Conservation (phyloP, 805 yeast species). For the Komagataella mondaviorum region DNA sequence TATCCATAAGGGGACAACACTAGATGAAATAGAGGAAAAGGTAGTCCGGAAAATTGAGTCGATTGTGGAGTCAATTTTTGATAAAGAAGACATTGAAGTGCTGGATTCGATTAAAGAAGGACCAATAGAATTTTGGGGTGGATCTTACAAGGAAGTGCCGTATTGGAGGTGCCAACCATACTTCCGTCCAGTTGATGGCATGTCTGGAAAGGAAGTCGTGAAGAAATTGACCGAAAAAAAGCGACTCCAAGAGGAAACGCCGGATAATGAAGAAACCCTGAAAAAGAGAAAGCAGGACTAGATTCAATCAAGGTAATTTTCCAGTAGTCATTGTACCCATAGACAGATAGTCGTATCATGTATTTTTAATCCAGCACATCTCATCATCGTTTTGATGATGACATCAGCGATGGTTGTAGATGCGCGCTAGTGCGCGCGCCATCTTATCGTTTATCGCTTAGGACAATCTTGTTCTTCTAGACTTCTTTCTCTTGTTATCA, state of each 20-base stretch:
- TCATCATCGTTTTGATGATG: not conserved
- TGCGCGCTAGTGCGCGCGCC: not conserved
- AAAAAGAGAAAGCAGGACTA: not conserved
- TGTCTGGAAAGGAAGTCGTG: constrained; percentile 29
- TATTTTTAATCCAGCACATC: not conserved
- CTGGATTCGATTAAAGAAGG: constrained; percentile 45
- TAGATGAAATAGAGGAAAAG: constrained; percentile 28
- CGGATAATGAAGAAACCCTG: not conserved
- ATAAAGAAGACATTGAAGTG: constrained; percentile 34
- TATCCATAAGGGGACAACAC: constrained; percentile 21
- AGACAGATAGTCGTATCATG: not conserved
- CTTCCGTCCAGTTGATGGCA: constrained; percentile 82
- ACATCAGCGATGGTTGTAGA: not conserved
- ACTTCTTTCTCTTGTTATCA: not conserved
- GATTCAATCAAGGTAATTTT: not conserved
- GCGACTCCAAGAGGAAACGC: not conserved
- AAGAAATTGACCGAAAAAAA: constrained; percentile 9
- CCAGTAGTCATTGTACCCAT: not conserved
- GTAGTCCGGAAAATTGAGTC: constrained; percentile 57
- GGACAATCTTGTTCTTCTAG: not conserved
- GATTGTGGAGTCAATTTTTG: constrained; percentile 43
- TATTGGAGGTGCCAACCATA: constrained; percentile 97
- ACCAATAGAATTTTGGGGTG: constrained; percentile 56
- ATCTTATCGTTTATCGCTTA: not conserved
- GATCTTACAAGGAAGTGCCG: constrained; percentile 67